Conservation (phyloP, 2,329 filamentous ascomycete species). For the Penicillium italicum region DNA sequence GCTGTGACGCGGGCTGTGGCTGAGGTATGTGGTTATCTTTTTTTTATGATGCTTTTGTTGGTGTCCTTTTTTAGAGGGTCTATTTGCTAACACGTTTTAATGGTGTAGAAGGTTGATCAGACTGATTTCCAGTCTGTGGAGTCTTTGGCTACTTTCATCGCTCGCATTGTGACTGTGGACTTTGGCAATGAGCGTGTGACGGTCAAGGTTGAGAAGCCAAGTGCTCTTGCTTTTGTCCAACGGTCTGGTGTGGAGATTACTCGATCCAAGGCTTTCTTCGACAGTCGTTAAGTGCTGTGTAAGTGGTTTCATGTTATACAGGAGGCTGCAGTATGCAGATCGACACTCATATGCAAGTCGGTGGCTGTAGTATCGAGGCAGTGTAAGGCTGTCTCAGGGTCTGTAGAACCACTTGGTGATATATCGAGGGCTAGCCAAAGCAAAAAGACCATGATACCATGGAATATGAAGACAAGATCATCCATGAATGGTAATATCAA, state of each 20-base stretch:
- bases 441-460: neutral
- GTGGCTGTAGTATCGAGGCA: neutral
- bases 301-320: neutral
- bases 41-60: neutral
- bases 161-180: conserved; percentile 45
- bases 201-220: conserved; percentile 50
- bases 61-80: neutral
- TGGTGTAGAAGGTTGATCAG: conserved; percentile 42
- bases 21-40: conserved; percentile 30
- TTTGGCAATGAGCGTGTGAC: conserved; percentile 47
- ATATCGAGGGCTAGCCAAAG: neutral
- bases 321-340: conserved; percentile 1
- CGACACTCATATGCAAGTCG: neutral
- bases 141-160: conserved; percentile 49
- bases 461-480: neutral
- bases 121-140: conserved; percentile 52
- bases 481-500: too few relatives aligned
- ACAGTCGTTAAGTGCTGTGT: conserved; percentile 12
- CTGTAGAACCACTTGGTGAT: neutral
- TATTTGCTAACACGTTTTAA: conserved; percentile 11
- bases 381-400: neutral
- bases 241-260: conserved; percentile 50
- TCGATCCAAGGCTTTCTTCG: conserved; percentile 45
- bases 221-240: conserved; percentile 49
- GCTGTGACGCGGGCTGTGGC: conserved; percentile 38